Base-by-base conservation (phyloP, 768 basidiomycete genomes). In the Boletus tylopilopsis region DNA sequence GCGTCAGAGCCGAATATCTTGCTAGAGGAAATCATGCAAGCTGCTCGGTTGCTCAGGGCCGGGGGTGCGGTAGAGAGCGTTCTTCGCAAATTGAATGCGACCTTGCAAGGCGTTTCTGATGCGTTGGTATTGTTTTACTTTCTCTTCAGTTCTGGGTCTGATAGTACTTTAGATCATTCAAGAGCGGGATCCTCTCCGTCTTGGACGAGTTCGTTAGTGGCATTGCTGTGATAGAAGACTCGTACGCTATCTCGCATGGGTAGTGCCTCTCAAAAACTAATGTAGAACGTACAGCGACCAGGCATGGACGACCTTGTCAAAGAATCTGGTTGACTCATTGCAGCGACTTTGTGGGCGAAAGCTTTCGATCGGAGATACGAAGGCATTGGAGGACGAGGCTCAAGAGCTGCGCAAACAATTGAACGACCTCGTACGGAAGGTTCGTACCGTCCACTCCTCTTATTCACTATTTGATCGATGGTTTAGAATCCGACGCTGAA, bases 181-280 rank as follows among this genome's bases (percentile, higher is more conserved):
- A 87, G 61, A 71, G 72, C 3, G 77, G 84, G 50, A 59, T 81
- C 1, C 70, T 89, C 46, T 73, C 74, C 7, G 71, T 88, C 24
- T 55, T 87, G 27, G 80, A 84, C 49, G 79, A 76, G 35, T 87
- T 92, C 55, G 73, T 87, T 12, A 80, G 82, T 47, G 79, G 85
- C 42, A 74, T 81, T 5, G 71, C 74, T 3, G 58, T 73, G 47
- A 66, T 89, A 1, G 79, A 84, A 50, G 78, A 82, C 54, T 81
- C 88, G 87, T 87, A 66, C 50, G 81, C 10, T 23, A 4, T 32
- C 62, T 29, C 25, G 30, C n/a, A 5, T 41, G 12, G 29, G n/a
- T 46, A 11, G 15, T 35, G 12, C 35, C 5, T 3, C 21, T 60
- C 13, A 53, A 19, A 53, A 49, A 33, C 54, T 67, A 33, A 59